Evolutionary conservation across 441 rosid species (phyloP).

Genomic region (Flueggea neowawraea): DNA sequence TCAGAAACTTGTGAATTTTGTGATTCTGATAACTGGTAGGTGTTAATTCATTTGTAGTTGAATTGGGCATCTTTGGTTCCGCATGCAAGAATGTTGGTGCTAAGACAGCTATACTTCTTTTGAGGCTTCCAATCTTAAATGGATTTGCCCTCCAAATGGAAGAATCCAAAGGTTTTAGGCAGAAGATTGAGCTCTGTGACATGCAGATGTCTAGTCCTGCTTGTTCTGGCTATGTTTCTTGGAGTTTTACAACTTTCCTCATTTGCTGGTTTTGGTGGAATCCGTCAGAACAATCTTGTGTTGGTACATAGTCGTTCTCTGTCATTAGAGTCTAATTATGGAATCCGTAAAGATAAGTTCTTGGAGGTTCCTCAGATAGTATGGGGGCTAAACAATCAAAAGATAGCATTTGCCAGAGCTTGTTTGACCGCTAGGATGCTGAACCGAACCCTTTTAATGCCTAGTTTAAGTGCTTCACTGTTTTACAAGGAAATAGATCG

Average conservation of each 20-base stretch:
- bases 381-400: slow-evolving; percentile 97
- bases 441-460: slow-evolving; percentile 90
- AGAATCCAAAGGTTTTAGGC: slow-evolving; percentile 33
- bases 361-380: slow-evolving; percentile 92
- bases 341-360: slow-evolving; percentile 56
- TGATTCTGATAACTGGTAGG: slow-evolving; percentile 2
- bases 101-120: slow-evolving; percentile 3
- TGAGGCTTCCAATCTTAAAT: slow-evolving; percentile 23
- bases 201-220: slow-evolving; percentile 53
- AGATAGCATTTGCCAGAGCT: slow-evolving; percentile 96
- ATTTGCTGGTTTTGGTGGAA: slow-evolving; percentile 26
- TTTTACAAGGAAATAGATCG: slow-evolving; percentile 86
- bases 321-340: slow-evolving; percentile 23
- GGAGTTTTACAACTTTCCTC: slow-evolving; percentile 40
- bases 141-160: slow-evolving; percentile 38
- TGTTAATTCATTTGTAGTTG: slow-evolving; percentile 5
- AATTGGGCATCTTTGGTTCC: slow-evolving; percentile 2
- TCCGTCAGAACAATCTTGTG: slow-evolving; percentile 16
- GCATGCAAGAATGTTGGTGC: slow-evolving; percentile 9
- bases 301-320: slow-evolving; percentile 18
- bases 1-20: not conserved
- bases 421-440: slow-evolving; percentile 81
- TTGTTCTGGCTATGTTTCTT: slow-evolving; percentile 44
- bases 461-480: slow-evolving; percentile 88
- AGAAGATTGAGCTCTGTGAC: slow-evolving; percentile 35